These are phyloP conservation scores for Avicennia marina DNA, from an alignment of 257 asterid species.

Conservation along the genomic window DNA sequence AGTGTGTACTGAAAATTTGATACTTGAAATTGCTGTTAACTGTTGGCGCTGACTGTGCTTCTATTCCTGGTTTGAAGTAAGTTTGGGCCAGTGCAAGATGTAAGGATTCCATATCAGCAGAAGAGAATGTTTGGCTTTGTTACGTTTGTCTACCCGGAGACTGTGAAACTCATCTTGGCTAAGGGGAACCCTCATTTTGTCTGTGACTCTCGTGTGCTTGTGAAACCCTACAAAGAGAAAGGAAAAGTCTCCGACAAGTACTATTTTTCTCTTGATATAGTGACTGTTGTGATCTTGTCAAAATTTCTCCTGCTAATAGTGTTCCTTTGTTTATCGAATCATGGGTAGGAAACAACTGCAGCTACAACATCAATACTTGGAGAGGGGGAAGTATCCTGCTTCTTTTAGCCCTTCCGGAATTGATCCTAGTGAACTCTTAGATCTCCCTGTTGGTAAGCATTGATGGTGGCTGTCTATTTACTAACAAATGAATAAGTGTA, in stretches of 20 bases:
- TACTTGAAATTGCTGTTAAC: constrained; percentile 1
- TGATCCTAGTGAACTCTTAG: constrained; percentile 68
- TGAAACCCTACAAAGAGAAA: constrained; percentile 96
- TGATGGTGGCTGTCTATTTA: not conserved
- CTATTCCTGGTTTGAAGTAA: constrained; percentile 36
- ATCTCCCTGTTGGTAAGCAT: constrained; percentile 70
- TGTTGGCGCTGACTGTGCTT: constrained; percentile 11
- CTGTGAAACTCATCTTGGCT: constrained; percentile 84
- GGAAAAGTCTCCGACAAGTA: constrained; percentile 88
- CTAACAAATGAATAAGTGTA: not conserved
- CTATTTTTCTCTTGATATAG: not conserved
- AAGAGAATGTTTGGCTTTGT: constrained; percentile 98
- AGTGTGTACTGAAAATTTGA: not conserved
- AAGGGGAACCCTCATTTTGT: constrained; percentile 98
- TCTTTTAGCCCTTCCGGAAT: constrained; percentile 66
- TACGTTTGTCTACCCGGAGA: constrained; percentile 74
- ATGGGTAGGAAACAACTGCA: constrained; percentile 61
- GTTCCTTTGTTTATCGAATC: constrained; percentile 2
- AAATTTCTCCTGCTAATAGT: constrained; percentile 2
- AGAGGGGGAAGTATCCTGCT: constrained; percentile 48
- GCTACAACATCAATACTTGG: constrained; percentile 55
- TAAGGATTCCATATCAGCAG: constrained; percentile 96
- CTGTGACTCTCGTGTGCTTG: constrained; percentile 97
- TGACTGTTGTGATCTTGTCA: too few relatives aligned
- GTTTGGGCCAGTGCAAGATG: constrained; percentile 98